Evolutionary conservation across 176 grass and related monocot species (phyloP), one percentile per base, ranked within the genome.

Genomic region (Coix lacrymajobi): DNA sequence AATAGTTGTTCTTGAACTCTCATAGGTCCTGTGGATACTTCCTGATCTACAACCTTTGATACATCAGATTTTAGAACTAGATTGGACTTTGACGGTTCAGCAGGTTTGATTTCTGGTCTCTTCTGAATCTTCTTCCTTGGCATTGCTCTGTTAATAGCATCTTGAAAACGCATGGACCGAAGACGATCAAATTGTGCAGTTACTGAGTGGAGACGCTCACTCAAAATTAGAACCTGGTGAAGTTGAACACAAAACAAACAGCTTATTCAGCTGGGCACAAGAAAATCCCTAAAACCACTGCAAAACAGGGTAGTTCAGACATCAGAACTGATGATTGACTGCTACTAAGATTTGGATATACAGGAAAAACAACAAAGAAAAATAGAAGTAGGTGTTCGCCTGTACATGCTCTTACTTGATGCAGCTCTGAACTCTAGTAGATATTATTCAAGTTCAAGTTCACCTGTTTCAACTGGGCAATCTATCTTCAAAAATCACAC

Each of bases 191-290:
- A 96, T 73, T 92, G 91, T 81, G 87, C 83, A 76, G 91, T 96
- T 46, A 99, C 93, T 17, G 89, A 86, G 51, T 96, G 89, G 64
- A 99, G 93, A 69, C 87, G 85, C 51, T 99, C 91, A 48, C 96
- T 92, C 58, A 96, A 88, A 91, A 99, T 99, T 75, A 99, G 73
- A 90, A 96, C 93, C 93, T 99, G 82, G 44, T 62, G 78, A 89
- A 51, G 65, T 72, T 10, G 1, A 66, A 78, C 1, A 38, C 26
- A 63, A 29, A 62, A 65, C 43, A 71, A 31, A 62, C 1, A 82
- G 11, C 4, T 77, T 77, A 89, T 11, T 79, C 6, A 62, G 62
- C 22, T 58, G 43, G 81, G 57, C 75, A 84, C 52, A 66, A 80
- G 26, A 58, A 77, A 17, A 71, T 52, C 5, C n/a, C 12, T 69